Percentiles rank a stretch among this genome's conserved stretches.
Evolutionary conservation across 2,329 filamentous ascomycete genomes (phyloP).

Genomic region (Arthroderma sp.): DNA sequence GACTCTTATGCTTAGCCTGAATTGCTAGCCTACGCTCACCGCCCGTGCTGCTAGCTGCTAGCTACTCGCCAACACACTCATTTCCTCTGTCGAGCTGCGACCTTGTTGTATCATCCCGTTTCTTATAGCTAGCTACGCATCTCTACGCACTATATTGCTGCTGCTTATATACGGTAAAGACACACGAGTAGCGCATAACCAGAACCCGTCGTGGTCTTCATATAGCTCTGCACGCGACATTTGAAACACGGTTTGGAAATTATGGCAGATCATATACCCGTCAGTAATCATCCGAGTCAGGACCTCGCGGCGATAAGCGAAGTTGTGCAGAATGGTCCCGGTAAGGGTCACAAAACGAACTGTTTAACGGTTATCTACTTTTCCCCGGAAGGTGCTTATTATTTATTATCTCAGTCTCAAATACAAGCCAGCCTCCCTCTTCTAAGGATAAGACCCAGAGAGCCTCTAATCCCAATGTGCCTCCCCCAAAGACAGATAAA

Average conservation of each 20-base stretch:
- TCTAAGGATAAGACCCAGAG: conserved; percentile 5
- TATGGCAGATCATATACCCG: conserved; percentile 26
- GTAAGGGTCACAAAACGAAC: conserved; percentile 19
- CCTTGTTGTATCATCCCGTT: too few relatives aligned
- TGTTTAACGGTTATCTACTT: conserved; percentile 1
- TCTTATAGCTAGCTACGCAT: too few relatives aligned
- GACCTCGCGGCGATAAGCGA: conserved; percentile 31
- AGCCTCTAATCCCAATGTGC: conserved; percentile 8
- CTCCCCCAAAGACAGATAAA: conserved; percentile 79
- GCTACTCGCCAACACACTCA: too few relatives aligned
- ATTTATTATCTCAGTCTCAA: conserved; percentile 8
- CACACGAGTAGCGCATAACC: too few relatives aligned
- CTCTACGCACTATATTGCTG: too few relatives aligned
- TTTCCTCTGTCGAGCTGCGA: too few relatives aligned
- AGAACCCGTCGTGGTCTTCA: too few relatives aligned
- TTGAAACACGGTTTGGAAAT: conserved; percentile 3
- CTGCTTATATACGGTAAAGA: too few relatives aligned
- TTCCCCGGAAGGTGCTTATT: conserved; percentile 5
- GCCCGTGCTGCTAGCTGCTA: too few relatives aligned
- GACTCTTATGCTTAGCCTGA: too few relatives aligned
- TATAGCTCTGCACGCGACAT: too few relatives aligned
- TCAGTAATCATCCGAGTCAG: conserved; percentile 23
- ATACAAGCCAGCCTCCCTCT: conserved; percentile 2
- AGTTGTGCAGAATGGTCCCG: conserved; percentile 24
- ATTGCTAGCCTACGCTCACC: too few relatives aligned